Evolutionary conservation across 2,329 filamentous ascomycete genomes (phyloP), one percentile per base, ranked within the genome.

Genomic region (Stemphylium beticola): DNA sequence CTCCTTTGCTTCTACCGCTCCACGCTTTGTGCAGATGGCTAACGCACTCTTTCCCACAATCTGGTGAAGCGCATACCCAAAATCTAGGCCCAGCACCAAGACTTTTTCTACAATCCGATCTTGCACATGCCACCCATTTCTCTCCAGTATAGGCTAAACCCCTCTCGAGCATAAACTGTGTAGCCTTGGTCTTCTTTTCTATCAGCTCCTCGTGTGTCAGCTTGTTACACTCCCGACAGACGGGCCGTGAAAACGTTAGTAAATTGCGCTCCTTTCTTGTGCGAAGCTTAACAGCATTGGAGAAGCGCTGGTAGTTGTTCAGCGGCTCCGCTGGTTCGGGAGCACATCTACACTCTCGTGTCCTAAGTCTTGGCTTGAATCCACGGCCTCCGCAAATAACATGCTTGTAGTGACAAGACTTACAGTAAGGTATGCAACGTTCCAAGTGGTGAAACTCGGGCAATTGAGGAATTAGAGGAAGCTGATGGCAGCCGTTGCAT

Each of bases 361-460:
- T 26, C 15, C 43, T 48, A 2, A 45, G n/a, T 9, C 41, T 46
- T 29, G 31, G 4, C 14, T 20, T 12, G 4, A 8, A 22, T 12
- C 17, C 1, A 14, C 24, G 44, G n/a, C 34, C n/a, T 2, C n/a
- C 10, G 9, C 18, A 29, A 12, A 49, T 37, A 15, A 62, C 42
- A 14, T 51, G 18, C 8, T 24, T 24, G 10, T 50, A 46, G 54
- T 67, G 68, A 60, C 68, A 72, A 5, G 39, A 7, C 20, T 32
- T 54, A 59, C 69, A 73, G 49, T 63, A 69, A 11, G 62, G 61
- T 0, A 33, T 31, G 53, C 68, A 71, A 12, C 29, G 31, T 36
- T 68, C 56, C 22, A 67, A 45, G 43, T 73, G 69, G 29, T 61
- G 56, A 33, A 55, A 48, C 3, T 52, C 36, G 2, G 37, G 36